These are phyloP conservation scores for Flagelloscypha sp. DNA, from an alignment of 768 basidiomycete species.

Conservation along the genomic window DNA sequence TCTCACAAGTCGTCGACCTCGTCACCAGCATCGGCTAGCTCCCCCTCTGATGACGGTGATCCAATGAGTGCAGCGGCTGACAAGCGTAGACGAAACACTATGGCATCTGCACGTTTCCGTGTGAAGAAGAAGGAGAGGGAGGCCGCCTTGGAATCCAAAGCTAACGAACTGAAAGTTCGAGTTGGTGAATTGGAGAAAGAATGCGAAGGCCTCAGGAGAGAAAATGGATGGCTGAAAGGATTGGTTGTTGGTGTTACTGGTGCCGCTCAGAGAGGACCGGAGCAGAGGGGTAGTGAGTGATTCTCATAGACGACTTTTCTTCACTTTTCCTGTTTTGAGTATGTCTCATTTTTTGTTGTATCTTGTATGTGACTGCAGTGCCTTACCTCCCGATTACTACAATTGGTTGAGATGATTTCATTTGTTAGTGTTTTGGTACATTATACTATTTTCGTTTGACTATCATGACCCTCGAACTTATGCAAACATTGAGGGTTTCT, in stretches of 20 bases:
- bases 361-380: too few species aligned
- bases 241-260: conserved; percentile 84
- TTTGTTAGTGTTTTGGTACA: too few species aligned
- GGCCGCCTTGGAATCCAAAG: conserved; percentile 74
- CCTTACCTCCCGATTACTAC: too few species aligned
- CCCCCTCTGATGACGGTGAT: conserved; percentile 15
- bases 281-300: too few species aligned
- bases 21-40: conserved; percentile 26
- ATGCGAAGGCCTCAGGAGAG: conserved; percentile 78
- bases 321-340: too few species aligned
- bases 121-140: conserved; percentile 96
- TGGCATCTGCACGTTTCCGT: conserved; percentile 87
- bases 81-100: conserved; percentile 89
- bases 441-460: too few species aligned
- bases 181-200: conserved; percentile 83
- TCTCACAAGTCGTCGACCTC: conserved; percentile 17
- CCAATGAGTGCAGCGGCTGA: conserved; percentile 62
- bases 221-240: conserved; percentile 91
- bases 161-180: conserved; percentile 75
- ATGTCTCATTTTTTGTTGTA: too few species aligned
- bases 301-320: too few species aligned
- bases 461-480: too few species aligned
- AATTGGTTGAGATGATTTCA: too few species aligned
- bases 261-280: too few species aligned
- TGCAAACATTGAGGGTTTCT: too few species aligned